Evolutionary conservation across 1,139 yeast species (phyloP), one percentile per base, ranked within the genome.

Genomic region (Candida tetrigidarum): DNA sequence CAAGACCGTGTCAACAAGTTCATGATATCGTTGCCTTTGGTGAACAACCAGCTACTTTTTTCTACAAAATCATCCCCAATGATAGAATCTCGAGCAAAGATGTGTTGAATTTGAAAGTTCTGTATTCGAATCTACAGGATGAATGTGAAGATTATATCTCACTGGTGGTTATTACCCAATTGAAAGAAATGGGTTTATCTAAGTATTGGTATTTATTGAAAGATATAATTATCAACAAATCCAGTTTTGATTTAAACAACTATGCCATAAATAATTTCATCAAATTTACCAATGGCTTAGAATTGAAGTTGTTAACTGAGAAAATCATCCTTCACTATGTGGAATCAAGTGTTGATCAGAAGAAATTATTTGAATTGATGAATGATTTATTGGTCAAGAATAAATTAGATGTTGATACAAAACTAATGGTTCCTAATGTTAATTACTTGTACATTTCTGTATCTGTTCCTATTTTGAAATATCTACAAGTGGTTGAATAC

Each of bases 31-130:
- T 84, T 28, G 83, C 89, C 0, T 81, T 78, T 57, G 79, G 80
- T 3, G 90, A 84, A n/a, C 91, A 87, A 47, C 87, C 91, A 0
- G 81, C 82, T 0, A 75, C 82, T 1, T 77, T 76, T 40, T 81
- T 85, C 48, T 88, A 78, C 60, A 74, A 76, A 42, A 73, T 86
- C 19, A 61, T 48, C 0, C 67, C 72, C 0, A 50, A 56, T 1
- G 40, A 46, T 1, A 50, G 46, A 5, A 51, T 68, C 10, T 51
- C 53, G 11, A 44, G 59, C 1, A 58, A 68, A 6, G 81, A 77
- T 41, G 57, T 63, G 4, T 64, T 83, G 40, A 65, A 66, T 7
- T 60, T 83, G 37, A 57, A 50, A 3, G 67, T 83, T n/a, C 54
- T 58, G 6, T 83, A 80, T 53, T 63, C 78, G 16, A 73, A 71